Percentiles rank a stretch among this genome's conserved stretches.
Conservation (phyloP, 108 stramenopile genomes). For the Aurantiochytrium sp. region DNA sequence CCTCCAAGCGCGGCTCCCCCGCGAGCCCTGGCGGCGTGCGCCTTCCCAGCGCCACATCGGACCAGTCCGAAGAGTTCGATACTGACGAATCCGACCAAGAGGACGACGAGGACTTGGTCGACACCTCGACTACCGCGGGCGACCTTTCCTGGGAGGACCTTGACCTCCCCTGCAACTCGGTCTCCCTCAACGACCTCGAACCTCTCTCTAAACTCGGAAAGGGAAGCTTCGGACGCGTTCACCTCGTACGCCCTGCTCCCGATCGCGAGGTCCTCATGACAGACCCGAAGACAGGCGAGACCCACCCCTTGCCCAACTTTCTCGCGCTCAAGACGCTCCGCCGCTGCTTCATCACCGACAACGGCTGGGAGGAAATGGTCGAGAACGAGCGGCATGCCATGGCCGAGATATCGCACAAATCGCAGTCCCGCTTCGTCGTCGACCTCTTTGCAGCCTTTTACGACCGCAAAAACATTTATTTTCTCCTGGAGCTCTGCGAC, state of each 20-base stretch:
- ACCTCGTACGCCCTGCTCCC: background rate
- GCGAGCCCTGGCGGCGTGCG: background rate
- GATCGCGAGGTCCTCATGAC: conserved; percentile 22
- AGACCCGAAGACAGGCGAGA: conserved; percentile 5
- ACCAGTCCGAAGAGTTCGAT: background rate
- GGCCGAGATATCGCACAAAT: conserved; percentile 21
- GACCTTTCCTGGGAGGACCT: background rate
- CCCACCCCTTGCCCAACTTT: background rate
- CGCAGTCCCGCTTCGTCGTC: conserved; percentile 16
- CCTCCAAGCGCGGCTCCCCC: background rate
- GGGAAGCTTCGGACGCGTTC: background rate
- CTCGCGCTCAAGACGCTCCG: conserved; percentile 37
- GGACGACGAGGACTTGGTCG: background rate
- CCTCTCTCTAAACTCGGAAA: background rate
- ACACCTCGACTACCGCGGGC: background rate
- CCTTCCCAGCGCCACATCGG: background rate
- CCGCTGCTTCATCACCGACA: background rate
- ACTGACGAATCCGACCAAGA: background rate
- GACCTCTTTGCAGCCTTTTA: conserved; percentile 26
- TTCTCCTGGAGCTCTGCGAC: conserved; percentile 58
- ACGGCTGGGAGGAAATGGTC: conserved; percentile 19
- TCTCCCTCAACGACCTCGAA: background rate
- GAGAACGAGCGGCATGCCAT: conserved; percentile 32
- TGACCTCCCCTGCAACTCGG: background rate
- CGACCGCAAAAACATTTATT: conserved; percentile 31